These are phyloP conservation scores for Calocera viscosa DNA, from an alignment of 768 basidiomycete genomes.

Conservation along the genomic window DNA sequence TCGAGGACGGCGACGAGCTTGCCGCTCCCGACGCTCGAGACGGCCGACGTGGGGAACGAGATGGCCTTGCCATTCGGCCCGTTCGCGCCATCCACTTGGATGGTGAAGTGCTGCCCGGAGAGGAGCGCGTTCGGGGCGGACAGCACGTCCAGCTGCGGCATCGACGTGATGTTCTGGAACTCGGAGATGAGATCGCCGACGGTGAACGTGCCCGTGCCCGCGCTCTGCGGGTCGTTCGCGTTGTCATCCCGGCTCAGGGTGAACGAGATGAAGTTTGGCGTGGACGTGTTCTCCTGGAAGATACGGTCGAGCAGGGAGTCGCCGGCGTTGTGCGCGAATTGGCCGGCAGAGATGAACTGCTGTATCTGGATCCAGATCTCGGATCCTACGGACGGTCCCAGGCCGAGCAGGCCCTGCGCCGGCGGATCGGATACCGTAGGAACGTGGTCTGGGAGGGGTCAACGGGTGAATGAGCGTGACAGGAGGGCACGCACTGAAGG, in stretches of 20 bases:
- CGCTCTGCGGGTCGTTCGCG: constrained; percentile 32
- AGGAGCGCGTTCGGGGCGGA: constrained; percentile 33
- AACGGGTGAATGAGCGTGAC: constrained; percentile 36
- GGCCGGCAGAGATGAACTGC: not conserved
- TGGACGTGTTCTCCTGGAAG: constrained; percentile 45
- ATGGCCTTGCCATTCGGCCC: constrained; percentile 64
- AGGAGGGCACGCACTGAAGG: constrained; percentile 15
- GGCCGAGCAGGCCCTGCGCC: constrained; percentile 60
- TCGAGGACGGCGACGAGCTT: constrained; percentile 56
- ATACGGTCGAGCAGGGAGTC: constrained; percentile 52
- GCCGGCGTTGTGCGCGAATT: constrained; percentile 26
- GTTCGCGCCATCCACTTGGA: constrained; percentile 50
- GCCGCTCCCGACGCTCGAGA: constrained; percentile 49
- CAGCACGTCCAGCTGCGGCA: constrained; percentile 48
- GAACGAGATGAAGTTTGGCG: constrained; percentile 55
- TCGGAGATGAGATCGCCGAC: constrained; percentile 51
- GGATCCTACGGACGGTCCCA: constrained; percentile 62
- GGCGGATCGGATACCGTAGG: constrained; percentile 27
- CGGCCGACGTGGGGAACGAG: constrained; percentile 43
- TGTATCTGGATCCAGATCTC: constrained; percentile 37
- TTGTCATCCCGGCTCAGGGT: constrained; percentile 45
- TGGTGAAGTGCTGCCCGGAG: constrained; percentile 62
- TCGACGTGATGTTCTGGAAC: constrained; percentile 46
- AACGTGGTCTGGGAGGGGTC: constrained; percentile 31
- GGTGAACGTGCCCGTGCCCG: constrained; percentile 52